Evolutionary conservation across 2,329 filamentous ascomycete species (phyloP), one percentile per base, ranked within the genome.

Genomic region (Stromatinia cepivora): DNA sequence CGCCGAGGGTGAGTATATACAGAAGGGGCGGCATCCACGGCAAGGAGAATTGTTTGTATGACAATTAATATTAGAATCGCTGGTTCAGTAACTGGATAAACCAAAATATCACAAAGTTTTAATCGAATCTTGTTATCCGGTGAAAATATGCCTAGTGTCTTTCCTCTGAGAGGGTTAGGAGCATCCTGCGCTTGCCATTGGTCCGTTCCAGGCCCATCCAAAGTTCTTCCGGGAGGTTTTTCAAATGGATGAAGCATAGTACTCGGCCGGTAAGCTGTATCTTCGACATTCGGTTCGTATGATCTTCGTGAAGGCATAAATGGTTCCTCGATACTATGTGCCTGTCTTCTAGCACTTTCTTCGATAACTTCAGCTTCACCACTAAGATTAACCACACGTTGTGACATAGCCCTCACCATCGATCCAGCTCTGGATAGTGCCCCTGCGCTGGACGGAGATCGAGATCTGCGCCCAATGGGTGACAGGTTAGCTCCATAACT

Each of bases 321-420:
- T 59, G 63, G 53, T 36, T 70, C 68, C 53, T 66, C 61, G 28
- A 65, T n/a, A 42, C 31, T 66, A 11, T 54, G 25, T 13, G 67
- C 67, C n/a, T 69, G 72, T 72, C 78, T 70, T 69, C 75, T 71
- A 77, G 76, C 56, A 76, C 74, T 88, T 72, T 91, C 88, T 78
- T 97, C 93, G 22, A 94, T 84, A 28, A 92, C 82, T 75, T 97
- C 92, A 6, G 90, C 90, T 76, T 98, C 95, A 78, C 97, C 97
- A 80, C 93, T 97, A 75, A 99, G 87, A 77, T 98, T 98, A 77
- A 99, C 95, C 69, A 99, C 94, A 82, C 95, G 92, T 81, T 97
- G 94, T 45, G 96, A 98, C 88, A 99, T 97, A 71, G 88, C 88
- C 73, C 91, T 87, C 80, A 94, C 87, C 75, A 93, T 92, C 11